Conservation (phyloP, 2,329 filamentous ascomycete species). For the Aspergillus udagawae region DNA sequence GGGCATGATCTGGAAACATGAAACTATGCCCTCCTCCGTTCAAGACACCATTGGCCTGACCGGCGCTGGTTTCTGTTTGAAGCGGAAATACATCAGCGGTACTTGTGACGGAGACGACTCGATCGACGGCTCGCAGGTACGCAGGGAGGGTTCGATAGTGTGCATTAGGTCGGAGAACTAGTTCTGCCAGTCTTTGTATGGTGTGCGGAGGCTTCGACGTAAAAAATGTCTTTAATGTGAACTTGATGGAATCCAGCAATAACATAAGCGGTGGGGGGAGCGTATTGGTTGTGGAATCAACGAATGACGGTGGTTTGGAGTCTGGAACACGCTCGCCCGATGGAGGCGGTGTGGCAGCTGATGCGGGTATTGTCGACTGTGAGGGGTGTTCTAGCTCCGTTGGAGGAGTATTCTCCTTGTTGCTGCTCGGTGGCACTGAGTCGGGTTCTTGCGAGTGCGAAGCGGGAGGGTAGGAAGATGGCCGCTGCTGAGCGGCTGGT, state of each 20-base stretch:
- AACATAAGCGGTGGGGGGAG: slow-evolving; percentile 62
- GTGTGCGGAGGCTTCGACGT: slow-evolving; percentile 78
- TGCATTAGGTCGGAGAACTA: slow-evolving; percentile 68
- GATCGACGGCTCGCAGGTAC: slow-evolving; percentile 86
- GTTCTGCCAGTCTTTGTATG: slow-evolving; percentile 84
- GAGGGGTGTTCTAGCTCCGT: slow-evolving; percentile 27
- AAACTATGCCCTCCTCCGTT: slow-evolving; percentile 35
- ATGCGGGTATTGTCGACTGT: slow-evolving; percentile 26
- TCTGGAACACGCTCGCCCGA: slow-evolving; percentile 41
- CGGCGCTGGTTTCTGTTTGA: slow-evolving; percentile 32
- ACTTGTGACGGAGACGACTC: slow-evolving; percentile 86
- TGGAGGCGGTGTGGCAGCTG: slow-evolving; percentile 34
- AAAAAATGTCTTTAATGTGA: slow-evolving; percentile 65
- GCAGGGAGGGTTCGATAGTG: slow-evolving; percentile 79
- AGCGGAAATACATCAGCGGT: slow-evolving; percentile 77
- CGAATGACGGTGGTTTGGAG: slow-evolving; percentile 41
- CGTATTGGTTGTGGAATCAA: slow-evolving; percentile 43
- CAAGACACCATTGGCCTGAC: slow-evolving; percentile 54
- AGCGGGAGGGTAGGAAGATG: slow-evolving; percentile 18
- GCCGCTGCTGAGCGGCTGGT: slow-evolving; percentile 28
- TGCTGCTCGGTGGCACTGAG: slow-evolving; percentile 28
- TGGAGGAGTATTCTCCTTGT: slow-evolving; percentile 36
- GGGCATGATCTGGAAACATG: slow-evolving; percentile 32
- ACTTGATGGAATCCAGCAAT: slow-evolving; percentile 58
- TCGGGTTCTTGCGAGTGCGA: slow-evolving; percentile 27